Conservation (phyloP, 2,329 filamentous ascomycete species). For the Furcasterigmium sp. region DNA sequence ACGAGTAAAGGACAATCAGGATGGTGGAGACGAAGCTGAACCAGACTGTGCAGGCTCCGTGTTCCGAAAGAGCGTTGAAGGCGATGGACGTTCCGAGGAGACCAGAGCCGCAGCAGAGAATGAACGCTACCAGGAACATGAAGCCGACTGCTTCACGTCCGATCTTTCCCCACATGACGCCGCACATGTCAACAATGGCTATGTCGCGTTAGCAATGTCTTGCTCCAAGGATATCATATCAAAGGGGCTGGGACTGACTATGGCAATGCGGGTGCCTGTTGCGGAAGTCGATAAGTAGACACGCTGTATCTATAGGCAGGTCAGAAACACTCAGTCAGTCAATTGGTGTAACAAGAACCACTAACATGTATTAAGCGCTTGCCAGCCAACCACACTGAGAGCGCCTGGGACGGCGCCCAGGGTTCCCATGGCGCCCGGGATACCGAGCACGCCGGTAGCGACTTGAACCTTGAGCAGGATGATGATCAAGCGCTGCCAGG, state of each 20-base stretch:
- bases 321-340: too few species aligned
- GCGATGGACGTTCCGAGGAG: conserved; percentile 14
- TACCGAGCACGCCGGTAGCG: conserved; percentile 17
- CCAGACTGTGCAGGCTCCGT: conserved; percentile 18
- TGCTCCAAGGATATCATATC: conserved; percentile 9
- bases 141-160: conserved; percentile 18
- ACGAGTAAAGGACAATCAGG: conserved; percentile 15
- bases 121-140: conserved; percentile 16
- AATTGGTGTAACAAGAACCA: too few species aligned
- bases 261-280: conserved; percentile 18
- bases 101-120: conserved; percentile 16
- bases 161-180: conserved; percentile 15
- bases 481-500: conserved; percentile 32
- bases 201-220: not conserved
- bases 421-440: conserved; percentile 11
- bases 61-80: conserved; percentile 19
- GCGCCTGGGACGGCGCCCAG: conserved; percentile 28
- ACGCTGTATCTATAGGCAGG: conserved; percentile 12
- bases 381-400: conserved; percentile 24
- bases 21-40: conserved; percentile 18
- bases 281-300: conserved; percentile 18
- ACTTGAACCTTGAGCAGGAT: conserved; percentile 31
- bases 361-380: conserved; percentile 22
- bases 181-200: conserved; percentile 2
- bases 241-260: conserved; percentile 9